Evolutionary conservation across 768 basidiomycete species (phyloP).

Genomic region (Gloeostereum incarnatum): DNA sequence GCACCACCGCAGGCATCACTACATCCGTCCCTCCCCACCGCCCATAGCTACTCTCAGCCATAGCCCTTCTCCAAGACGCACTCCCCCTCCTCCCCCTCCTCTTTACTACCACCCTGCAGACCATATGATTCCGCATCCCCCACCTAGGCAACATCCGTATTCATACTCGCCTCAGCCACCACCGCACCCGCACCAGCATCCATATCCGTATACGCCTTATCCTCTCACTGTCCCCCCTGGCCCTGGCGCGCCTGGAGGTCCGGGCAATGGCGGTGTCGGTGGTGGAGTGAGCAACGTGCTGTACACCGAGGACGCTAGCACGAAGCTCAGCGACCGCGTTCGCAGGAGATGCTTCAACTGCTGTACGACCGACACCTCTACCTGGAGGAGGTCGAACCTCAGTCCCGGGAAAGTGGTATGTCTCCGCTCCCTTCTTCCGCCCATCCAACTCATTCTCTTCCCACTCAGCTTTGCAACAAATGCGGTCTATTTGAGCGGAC

Average conservation of each 20-base stretch:
- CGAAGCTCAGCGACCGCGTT: constrained; percentile 71
- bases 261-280: background rate
- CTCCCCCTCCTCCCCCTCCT: background rate
- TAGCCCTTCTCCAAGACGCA: background rate
- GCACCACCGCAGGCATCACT: background rate
- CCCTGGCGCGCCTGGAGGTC: background rate
- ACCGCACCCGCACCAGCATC: too few relatives aligned
- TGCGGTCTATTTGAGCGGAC: constrained; percentile 78
- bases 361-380: constrained; percentile 77
- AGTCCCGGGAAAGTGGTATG: constrained; percentile 71
- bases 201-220: background rate
- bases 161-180: too few relatives aligned
- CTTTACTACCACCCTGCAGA: background rate
- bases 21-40: background rate
- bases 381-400: constrained; percentile 71
- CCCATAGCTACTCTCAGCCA: background rate
- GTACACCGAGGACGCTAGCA: constrained; percentile 72
- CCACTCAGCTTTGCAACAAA: constrained; percentile 47
- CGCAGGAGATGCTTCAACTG: constrained; percentile 78
- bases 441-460: background rate
- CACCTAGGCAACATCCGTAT: too few relatives aligned
- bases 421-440: constrained; percentile 5
- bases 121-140: too few relatives aligned
- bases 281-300: constrained; percentile 9
- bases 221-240: background rate